Evolutionary conservation across 495 filamentous ascomycete species (phyloP), one percentile per base, ranked within the genome.

Genomic region (Aspergillus ostianus): DNA sequence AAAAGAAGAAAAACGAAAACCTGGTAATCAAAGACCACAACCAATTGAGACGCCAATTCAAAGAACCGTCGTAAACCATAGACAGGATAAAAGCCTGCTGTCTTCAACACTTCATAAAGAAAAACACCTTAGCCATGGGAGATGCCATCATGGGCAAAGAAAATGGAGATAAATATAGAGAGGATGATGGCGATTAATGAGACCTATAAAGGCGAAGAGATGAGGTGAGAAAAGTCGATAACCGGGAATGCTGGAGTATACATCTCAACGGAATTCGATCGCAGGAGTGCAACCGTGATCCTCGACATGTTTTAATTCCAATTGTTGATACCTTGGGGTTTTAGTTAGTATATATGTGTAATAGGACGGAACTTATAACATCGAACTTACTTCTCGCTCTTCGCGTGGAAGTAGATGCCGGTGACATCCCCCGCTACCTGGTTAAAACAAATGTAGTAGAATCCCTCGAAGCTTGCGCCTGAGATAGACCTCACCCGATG

Each of bases 401-500:
- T 96, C 29, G 92, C 88, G 76, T 99, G 95, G 72, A 96, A 99
- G 73, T 99, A 99, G 52, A 97, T 96, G 10, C 95, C 95, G 65
- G 84, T 90, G 17, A 99, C 88, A 36, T 80, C 87, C 17, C 94
- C 94, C 26, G 82, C 77, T 13, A 90, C 77, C 75, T 98, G 95
- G 70, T 97, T 97, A 77, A 98, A 99, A 75, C 93, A 97, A 58
- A 99, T 98, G 65, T 98, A 99, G 69, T 99, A 99, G 68, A 99
- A 99, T 0, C 95, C 95, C 64, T 99, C 95, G 66, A 97, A 99
- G 64, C 92, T 97, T 0, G 95, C 95, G 4, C 95, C 95, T 27
- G 85, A 87, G 59, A 99, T 94, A 18, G 90, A 91, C 58, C 85
- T 80, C 20, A 97, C 91, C 3, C 91, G 84, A 73, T 99, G 95